Evolutionary conservation across 192 early-diverging fungal species (phyloP), one percentile per base, ranked within the genome.

Genomic region (Backusella psychrophila): DNA sequence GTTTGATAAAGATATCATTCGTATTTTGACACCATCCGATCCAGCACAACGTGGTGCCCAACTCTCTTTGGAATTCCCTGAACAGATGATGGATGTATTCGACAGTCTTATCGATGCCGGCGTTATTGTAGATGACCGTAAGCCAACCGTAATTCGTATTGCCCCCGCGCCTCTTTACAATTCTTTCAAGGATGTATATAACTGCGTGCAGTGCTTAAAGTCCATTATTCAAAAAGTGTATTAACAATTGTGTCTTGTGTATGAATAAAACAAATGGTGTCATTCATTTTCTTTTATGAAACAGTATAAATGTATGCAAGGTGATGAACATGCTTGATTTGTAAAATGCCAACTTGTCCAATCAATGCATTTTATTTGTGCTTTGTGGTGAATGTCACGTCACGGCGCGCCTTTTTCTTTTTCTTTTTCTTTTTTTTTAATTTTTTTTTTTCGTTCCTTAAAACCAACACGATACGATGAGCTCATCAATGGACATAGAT

Each of bases 141-240:
- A 93, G 76, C 96, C 96, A 1, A 90, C 96, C 87, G 94, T 94
- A 38, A 95, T 99, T 74, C 87, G 98, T 46, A 83, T 99, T 35
- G 92, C 94, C 5, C 98, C 98, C 11, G 88, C 88, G 17, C 96
- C 98, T 17, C 85, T 99, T 34, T 99, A 98, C 82, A 95, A 96
- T 81, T 90, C 88, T 2, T 98, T 95, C 81, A 80, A 71, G 35
- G 98, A 99, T 68, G 94, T 96, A 12, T 90, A 85, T 73, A 52
- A 75, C 49, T 93, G 90, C 79, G 90, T 92, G 7, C 78, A 83
- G 15, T 81, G 85, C 12, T 87, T 98, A 73, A 86, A 86, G 75
- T 26, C 80, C 33, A 69, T 85, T 15, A 77, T 89, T 65, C 71
- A 79, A n/a, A 66, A 78, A 33, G 66, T 84, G 11, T 87, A 84